Evolutionary conservation across 2,329 filamentous ascomycete genomes (phyloP), one percentile per base, ranked within the genome.

Genomic region (Aspergillus sp.): DNA sequence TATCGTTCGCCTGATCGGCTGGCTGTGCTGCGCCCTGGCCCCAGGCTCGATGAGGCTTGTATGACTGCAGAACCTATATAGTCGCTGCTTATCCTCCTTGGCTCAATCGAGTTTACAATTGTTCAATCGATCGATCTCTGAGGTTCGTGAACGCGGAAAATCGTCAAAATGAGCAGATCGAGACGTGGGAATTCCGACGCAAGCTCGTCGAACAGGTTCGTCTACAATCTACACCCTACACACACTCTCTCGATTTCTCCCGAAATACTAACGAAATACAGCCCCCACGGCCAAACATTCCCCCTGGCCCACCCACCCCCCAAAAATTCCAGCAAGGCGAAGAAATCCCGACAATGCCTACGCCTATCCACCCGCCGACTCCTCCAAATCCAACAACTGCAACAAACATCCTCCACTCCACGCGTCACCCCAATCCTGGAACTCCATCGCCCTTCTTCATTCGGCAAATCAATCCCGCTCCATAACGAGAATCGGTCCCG

Each of bases 311-410:
- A 64, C 31, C 70, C 69, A 12, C 66, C 70, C 5, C 66, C 69
- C 9, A 31, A 31, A 12, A 72, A 70, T 64, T 66, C 65, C 21
- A 59, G 15, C 23, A 15, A 25, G 14, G 43, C 52, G 17, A 41
- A 45, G 8, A n/a, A 41, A 12, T 19, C 25, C 6, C n/a, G 39
- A 31, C 56, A 62, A 51, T 54, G 61, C 6, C 60, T 73, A 11
- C 66, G 70, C 5, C 62, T 73, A 41, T 59, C 63, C 25, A 59
- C 70, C 9, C 68, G 67, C 21, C 27, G 27, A 3, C 27, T 31
- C 27, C 62, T 72, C 21, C 60, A 70, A 4, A 66, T 73, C 2
- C 70, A 73, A 64, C 70, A 73, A 64, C 67, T 73, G 52, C 70
- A 73, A 62, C 70, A 73, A 63, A 56, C 57, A 4, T 46, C 47